phyloP scores from a whole-genome alignment of 176 grass and related monocot genomes.

The Sorghum bicolor region DNA sequence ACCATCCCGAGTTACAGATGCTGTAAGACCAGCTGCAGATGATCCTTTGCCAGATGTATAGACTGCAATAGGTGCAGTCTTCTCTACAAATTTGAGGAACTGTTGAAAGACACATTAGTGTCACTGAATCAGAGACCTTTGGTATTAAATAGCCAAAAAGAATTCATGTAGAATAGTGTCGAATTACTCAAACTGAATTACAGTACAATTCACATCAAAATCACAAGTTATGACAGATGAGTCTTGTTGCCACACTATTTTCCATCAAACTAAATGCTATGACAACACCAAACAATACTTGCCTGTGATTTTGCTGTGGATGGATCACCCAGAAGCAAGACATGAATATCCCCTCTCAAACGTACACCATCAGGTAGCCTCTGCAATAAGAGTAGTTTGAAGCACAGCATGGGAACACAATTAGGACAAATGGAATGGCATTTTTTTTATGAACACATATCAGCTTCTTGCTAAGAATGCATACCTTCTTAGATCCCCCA shows the following conservation, averaged over 20 bases:
- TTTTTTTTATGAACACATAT: background rate
- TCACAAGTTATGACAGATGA: background rate
- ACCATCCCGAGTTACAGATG: slow-evolving; percentile 83
- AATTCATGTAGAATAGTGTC: background rate
- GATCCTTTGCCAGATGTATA: slow-evolving; percentile 99
- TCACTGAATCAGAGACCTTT: background rate
- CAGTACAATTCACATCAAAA: background rate
- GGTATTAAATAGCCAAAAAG: background rate
- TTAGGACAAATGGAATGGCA: background rate
- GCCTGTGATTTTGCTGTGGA: slow-evolving; percentile 99
- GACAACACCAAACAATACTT: slow-evolving; percentile 1
- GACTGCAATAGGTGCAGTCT: slow-evolving; percentile 88
- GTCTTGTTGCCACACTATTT: background rate
- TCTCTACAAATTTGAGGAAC: slow-evolving; percentile 99
- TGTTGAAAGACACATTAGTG: slow-evolving; percentile 33
- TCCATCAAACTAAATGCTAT: background rate
- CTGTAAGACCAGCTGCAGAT: slow-evolving; percentile 92
- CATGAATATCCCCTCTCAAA: slow-evolving; percentile 94
- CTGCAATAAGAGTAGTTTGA: slow-evolving; percentile 37
- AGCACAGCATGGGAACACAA: background rate
- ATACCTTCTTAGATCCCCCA: slow-evolving; percentile 89
- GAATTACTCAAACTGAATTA: background rate
- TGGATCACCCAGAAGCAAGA: slow-evolving; percentile 93
- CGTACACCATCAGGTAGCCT: slow-evolving; percentile 83
- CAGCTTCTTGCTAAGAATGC: background rate